These are phyloP conservation scores for Entoloma clypeatum DNA, from an alignment of 1,284 basidiomycete species.

Conservation along the genomic window DNA sequence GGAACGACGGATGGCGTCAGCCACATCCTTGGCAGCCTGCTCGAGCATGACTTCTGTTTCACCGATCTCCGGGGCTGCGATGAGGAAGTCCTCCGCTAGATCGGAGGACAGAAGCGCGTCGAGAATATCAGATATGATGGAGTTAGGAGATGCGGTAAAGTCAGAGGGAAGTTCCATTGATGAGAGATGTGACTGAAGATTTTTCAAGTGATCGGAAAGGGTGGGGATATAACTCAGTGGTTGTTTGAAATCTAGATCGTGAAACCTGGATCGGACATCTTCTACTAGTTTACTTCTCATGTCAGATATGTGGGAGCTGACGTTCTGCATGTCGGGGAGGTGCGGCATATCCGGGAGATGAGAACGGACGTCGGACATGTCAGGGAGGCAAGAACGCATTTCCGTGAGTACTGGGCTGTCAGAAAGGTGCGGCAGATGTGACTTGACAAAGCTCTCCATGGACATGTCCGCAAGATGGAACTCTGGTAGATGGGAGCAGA, in stretches of 20 bases:
- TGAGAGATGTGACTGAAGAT: slow-evolving; percentile 61
- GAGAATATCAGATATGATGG: slow-evolving; percentile 52
- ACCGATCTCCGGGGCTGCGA: slow-evolving; percentile 36
- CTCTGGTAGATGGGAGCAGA: slow-evolving; percentile 64
- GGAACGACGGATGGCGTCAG: slow-evolving; percentile 59
- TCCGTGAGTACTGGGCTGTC: slow-evolving; percentile 46
- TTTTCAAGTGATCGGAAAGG: slow-evolving; percentile 53
- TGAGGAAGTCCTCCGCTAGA: slow-evolving; percentile 47
- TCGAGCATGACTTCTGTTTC: slow-evolving; percentile 53
- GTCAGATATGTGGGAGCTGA: slow-evolving; percentile 33
- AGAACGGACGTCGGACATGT: slow-evolving; percentile 26
- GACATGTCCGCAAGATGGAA: slow-evolving; percentile 46
- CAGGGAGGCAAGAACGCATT: slow-evolving; percentile 32
- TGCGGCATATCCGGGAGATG: slow-evolving; percentile 29
- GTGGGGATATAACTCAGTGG: slow-evolving; percentile 54
- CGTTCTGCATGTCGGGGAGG: slow-evolving; percentile 23
- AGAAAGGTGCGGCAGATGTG: slow-evolving; percentile 47
- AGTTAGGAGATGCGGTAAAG: slow-evolving; percentile 38
- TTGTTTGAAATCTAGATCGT: slow-evolving; percentile 53
- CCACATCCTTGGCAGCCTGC: slow-evolving; percentile 49
- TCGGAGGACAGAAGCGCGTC: slow-evolving; percentile 60
- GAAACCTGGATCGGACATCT: slow-evolving; percentile 51
- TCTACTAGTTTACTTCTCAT: slow-evolving; percentile 50
- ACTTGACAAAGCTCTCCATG: slow-evolving; percentile 45
- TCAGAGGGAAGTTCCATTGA: slow-evolving; percentile 47